These are phyloP conservation scores for Hirschfeldia incana DNA, from an alignment of 345 rosid species.

Conservation along the genomic window DNA sequence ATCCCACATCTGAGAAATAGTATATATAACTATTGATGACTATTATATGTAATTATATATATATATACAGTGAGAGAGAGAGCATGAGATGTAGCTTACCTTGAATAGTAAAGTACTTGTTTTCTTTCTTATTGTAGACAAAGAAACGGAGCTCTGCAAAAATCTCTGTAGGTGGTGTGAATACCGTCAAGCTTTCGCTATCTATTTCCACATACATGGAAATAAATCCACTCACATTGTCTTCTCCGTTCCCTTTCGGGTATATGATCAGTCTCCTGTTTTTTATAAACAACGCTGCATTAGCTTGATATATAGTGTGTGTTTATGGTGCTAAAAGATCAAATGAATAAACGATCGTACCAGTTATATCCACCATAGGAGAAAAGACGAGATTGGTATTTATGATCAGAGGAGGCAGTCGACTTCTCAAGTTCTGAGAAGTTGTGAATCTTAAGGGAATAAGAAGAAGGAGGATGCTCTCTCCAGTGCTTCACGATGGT, in stretches of 20 bases:
- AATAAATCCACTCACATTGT: not conserved
- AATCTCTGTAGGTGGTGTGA: not conserved
- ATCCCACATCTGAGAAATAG: not conserved
- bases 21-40: not conserved
- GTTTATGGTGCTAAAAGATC: not conserved
- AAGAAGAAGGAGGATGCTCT: not conserved
- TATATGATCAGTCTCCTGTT: not conserved
- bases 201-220: not conserved
- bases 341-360: not conserved
- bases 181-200: not conserved
- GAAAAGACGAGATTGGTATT: not conserved
- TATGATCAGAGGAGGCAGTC: not conserved
- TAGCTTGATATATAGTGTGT: not conserved
- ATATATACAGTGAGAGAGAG: not conserved
- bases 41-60: not conserved
- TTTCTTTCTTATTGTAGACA: not conserved
- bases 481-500: not conserved
- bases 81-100: not conserved
- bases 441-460: not conserved
- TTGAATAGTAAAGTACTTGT: not conserved
- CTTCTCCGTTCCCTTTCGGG: not conserved
- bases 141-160: not conserved
- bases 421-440: not conserved
- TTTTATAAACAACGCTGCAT: not conserved
- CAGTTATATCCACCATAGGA: not conserved